Base-by-base conservation (phyloP, 305 asterid species). In the Coffea humblotiana region DNA sequence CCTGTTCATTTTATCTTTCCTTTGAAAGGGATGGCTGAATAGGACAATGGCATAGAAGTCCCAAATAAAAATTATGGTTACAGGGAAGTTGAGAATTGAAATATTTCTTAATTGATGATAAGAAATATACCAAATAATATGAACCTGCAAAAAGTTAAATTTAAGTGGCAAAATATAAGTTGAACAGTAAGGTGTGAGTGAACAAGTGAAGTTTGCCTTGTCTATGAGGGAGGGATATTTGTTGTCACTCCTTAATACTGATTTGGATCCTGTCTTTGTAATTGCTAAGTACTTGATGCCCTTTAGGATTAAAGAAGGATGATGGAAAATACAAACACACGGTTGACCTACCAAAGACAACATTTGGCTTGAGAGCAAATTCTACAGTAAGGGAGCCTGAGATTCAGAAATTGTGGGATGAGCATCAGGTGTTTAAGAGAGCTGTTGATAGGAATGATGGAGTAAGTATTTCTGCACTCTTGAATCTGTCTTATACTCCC, bases 261-360 rank as follows among this genome's bases (percentile, higher is more conserved):
- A 52, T 52, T 61, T 77, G 65, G 76, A 45, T 18, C 58, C 74
- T 51, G 47, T 48, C 32, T 86, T 67, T 60, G 27, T 51, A 77
- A 66, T 78, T 82, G 70, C 79, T 47, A 63, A 79, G 61, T 84
- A 82, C 70, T 80, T 78, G 65, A 78, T 79, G 77, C 74, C 83
- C 84, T 84, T 71, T 83, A 92, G 97, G 93, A 80, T 85, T 84
- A 79, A 90, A 91, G 84, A 94, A 88, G 88, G 99, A 87, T 77
- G 98, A 91, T 77, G 99, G 99, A 12, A 96, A 89, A 85, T 96
- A 96, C 89, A 96, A 96, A 87, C 93, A 90, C 84, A 96, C 98
- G 0, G 85, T 96, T 77, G 98, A 96, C 82, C 97, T 96, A 74
- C 99, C 98, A 37, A 92, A 85, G 85, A 92, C 99, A 48, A 86